phyloP scores from a whole-genome alignment of 192 early-diverging fungal genomes.

The Obelidium mucronatum region DNA sequence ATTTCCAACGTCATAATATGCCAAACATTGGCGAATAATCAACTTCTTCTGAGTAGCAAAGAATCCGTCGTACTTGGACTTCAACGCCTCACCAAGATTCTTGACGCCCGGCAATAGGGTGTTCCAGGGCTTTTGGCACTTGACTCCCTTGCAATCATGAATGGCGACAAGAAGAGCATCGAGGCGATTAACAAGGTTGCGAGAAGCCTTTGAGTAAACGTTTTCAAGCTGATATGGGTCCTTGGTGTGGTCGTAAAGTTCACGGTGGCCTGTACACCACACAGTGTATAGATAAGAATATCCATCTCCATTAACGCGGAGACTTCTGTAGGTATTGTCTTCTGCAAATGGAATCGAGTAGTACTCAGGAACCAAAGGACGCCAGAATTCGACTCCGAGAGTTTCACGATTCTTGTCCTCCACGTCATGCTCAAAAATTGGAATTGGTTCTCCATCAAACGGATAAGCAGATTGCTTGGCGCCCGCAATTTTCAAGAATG shows the following conservation, averaged over 20 bases:
- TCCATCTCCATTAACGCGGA: constrained; percentile 1
- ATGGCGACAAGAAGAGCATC: constrained; percentile 53
- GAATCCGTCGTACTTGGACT: constrained; percentile 54
- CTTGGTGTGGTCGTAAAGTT: constrained; percentile 54
- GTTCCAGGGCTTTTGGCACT: constrained; percentile 66
- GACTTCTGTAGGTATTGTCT: constrained; percentile 17
- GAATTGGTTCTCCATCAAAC: constrained; percentile 66
- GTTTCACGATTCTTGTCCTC: constrained; percentile 35
- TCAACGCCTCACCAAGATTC: constrained; percentile 54
- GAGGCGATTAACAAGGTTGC: constrained; percentile 56
- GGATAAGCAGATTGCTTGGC: constrained; percentile 43
- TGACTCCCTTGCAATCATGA: constrained; percentile 58
- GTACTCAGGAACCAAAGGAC: not conserved
- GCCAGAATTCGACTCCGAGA: constrained; percentile 24
- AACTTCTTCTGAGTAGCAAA: constrained; percentile 16
- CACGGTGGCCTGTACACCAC: constrained; percentile 29
- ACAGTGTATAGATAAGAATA: constrained; percentile 31
- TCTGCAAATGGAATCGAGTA: not conserved
- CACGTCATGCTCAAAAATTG: constrained; percentile 47
- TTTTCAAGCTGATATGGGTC: constrained; percentile 69
- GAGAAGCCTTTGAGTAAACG: constrained; percentile 48
- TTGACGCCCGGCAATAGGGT: constrained; percentile 54
- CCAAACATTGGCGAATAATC: constrained; percentile 14
- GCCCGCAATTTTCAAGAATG: constrained; percentile 63
- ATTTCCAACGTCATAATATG: not conserved